These are phyloP conservation scores for Boletus rubroflammeus DNA, from an alignment of 768 basidiomycete genomes.

Conservation along the genomic window DNA sequence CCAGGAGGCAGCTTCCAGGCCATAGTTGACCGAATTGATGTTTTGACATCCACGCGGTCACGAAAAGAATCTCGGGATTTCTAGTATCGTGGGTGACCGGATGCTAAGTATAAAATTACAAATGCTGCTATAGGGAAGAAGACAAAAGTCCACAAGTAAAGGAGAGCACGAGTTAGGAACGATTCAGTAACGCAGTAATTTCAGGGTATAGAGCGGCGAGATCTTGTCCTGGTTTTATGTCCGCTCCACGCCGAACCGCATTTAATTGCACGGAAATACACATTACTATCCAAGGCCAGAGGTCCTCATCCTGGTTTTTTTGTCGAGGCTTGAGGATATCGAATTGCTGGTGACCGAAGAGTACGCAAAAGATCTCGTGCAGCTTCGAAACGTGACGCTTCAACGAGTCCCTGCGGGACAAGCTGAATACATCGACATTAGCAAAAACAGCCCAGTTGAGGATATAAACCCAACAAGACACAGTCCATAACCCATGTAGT, in stretches of 20 bases:
- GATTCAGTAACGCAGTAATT: neutral
- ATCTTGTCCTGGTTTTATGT: neutral
- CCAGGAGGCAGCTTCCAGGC: too few relatives aligned
- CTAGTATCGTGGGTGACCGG: too few relatives aligned
- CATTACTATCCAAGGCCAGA: rapidly evolving
- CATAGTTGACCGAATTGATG: too few relatives aligned
- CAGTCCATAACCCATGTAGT: neutral
- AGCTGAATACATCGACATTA: neutral
- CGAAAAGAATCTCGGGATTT: too few relatives aligned
- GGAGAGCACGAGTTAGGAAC: neutral
- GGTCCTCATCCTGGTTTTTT: neutral
- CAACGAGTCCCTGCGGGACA: slow-evolving; percentile 5
- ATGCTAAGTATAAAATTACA: neutral
- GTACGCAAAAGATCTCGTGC: neutral
- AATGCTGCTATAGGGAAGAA: neutral
- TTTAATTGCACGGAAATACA: neutral
- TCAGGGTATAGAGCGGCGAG: neutral
- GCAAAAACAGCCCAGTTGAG: neutral
- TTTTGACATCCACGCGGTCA: too few relatives aligned
- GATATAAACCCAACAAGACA: neutral
- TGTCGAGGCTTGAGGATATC: neutral
- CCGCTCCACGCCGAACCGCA: neutral
- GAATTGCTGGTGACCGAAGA: neutral
- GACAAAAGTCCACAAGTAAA: neutral
- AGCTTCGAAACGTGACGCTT: neutral